phyloP scores from a whole-genome alignment of 345 rosid genomes.

The Linum lewisii region DNA sequence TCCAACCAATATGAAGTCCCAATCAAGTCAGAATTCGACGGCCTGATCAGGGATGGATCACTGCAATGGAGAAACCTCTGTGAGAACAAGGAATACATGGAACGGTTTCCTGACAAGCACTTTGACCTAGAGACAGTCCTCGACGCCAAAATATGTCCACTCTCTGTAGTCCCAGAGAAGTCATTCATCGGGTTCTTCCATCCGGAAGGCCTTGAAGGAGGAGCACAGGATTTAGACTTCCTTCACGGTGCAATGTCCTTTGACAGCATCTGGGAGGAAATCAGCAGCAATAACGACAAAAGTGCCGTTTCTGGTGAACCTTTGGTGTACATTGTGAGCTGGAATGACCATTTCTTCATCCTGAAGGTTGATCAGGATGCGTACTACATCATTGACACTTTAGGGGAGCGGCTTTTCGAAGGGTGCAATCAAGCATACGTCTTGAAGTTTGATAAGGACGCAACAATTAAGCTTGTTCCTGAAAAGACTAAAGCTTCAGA shows the following conservation, averaged over 20 bases:
- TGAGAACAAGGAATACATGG: constrained; percentile 33
- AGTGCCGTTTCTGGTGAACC: constrained; percentile 38
- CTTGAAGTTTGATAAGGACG: constrained; percentile 20
- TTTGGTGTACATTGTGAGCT: constrained; percentile 46
- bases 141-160: constrained; percentile 41
- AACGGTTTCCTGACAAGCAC: constrained; percentile 57
- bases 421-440: constrained; percentile 55
- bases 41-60: constrained; percentile 57
- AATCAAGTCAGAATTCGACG: constrained; percentile 49
- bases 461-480: constrained; percentile 25
- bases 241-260: constrained; percentile 61
- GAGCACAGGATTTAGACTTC: constrained; percentile 44
- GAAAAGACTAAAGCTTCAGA: constrained; percentile 14
- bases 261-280: constrained; percentile 62
- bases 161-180: constrained; percentile 32
- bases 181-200: constrained; percentile 62
- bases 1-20: constrained; percentile 45
- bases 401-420: constrained; percentile 57
- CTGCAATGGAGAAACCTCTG: constrained; percentile 61
- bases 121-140: constrained; percentile 60
- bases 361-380: constrained; percentile 54
- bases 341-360: constrained; percentile 69
- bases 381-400: constrained; percentile 54
- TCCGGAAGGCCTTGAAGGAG: constrained; percentile 43
- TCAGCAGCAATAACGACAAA: constrained; percentile 17